Conservation (phyloP, 805 yeast genomes). For the Priceomyces melissophilus region DNA sequence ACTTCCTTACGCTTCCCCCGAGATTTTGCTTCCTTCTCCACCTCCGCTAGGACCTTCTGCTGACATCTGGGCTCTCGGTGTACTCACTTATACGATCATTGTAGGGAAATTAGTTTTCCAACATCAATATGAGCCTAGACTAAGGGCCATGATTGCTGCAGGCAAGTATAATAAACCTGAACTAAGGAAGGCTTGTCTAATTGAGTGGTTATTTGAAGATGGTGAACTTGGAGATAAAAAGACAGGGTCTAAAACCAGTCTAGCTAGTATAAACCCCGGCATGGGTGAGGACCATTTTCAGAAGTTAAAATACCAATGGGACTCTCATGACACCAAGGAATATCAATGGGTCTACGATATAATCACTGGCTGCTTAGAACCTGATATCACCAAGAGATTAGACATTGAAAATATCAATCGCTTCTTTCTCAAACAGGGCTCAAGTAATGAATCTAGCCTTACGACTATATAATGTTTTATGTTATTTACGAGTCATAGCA, state of each 20-base stretch:
- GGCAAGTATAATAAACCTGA: slow-evolving; percentile 56
- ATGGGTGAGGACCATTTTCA: slow-evolving; percentile 10
- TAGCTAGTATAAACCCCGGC: neutral
- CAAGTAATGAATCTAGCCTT: neutral
- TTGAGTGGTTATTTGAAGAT: slow-evolving; percentile 23
- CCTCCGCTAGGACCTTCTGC: slow-evolving; percentile 62
- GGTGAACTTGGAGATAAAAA: neutral
- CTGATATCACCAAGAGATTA: slow-evolving; percentile 51
- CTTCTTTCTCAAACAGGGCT: neutral
- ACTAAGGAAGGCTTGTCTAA: slow-evolving; percentile 39
- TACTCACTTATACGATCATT: slow-evolving; percentile 66
- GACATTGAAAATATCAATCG: slow-evolving; percentile 37
- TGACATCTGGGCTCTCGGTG: slow-evolving; percentile 92
- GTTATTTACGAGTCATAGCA: neutral
- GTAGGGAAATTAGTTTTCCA: slow-evolving; percentile 78
- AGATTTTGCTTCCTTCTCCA: slow-evolving; percentile 62
- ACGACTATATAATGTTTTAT: neutral
- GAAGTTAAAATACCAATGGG: slow-evolving; percentile 16
- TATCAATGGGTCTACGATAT: slow-evolving; percentile 30
- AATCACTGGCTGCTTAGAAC: slow-evolving; percentile 52
- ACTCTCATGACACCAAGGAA: slow-evolving; percentile 15
- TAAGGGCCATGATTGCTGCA: slow-evolving; percentile 66
- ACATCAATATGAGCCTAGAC: slow-evolving; percentile 78
- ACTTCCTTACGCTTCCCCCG: slow-evolving; percentile 91
- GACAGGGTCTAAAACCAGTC: neutral